phyloP scores from a whole-genome alignment of 768 basidiomycete genomes.

The Russula olivacea region DNA sequence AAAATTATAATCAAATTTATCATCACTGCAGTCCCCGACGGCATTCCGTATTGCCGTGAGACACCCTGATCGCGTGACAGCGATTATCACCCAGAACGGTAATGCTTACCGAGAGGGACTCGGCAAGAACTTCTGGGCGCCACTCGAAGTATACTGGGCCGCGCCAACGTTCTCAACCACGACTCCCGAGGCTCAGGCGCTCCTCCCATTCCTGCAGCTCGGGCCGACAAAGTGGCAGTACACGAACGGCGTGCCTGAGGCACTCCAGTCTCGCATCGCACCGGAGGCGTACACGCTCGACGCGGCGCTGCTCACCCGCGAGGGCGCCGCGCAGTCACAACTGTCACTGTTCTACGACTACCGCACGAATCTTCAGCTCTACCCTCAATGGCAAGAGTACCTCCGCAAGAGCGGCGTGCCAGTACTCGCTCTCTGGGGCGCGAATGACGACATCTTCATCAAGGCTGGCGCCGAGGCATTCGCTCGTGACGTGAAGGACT shows the following conservation, averaged over 20 bases:
- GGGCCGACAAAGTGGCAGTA: conserved; percentile 9
- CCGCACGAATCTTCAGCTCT: conserved; percentile 38
- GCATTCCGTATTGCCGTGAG: conserved; percentile 35
- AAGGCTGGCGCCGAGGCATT: conserved; percentile 42
- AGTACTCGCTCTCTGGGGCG: conserved; percentile 45
- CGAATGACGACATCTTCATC: conserved; percentile 41
- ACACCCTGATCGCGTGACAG: conserved; percentile 39
- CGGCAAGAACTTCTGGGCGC: conserved; percentile 37
- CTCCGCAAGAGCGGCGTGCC: conserved; percentile 38
- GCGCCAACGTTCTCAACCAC: neutral
- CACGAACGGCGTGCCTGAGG: conserved; percentile 2
- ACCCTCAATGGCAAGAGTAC: conserved; percentile 43
- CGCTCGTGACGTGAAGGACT: conserved; percentile 35
- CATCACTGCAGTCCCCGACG: conserved; percentile 19
- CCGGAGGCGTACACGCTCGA: conserved; percentile 37
- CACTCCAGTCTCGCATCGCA: conserved; percentile 8
- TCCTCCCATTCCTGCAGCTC: conserved; percentile 5
- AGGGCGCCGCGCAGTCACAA: conserved; percentile 40
- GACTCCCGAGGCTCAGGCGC: neutral
- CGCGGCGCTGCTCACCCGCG: conserved; percentile 36
- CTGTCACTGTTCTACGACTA: conserved; percentile 41
- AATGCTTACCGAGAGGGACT: conserved; percentile 45
- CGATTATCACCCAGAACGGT: conserved; percentile 45
- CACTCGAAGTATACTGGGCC: conserved; percentile 33
- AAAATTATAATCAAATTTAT: neutral